Base-by-base conservation (phyloP, 2,329 filamentous ascomycete genomes). In the Elsinoe australis region DNA sequence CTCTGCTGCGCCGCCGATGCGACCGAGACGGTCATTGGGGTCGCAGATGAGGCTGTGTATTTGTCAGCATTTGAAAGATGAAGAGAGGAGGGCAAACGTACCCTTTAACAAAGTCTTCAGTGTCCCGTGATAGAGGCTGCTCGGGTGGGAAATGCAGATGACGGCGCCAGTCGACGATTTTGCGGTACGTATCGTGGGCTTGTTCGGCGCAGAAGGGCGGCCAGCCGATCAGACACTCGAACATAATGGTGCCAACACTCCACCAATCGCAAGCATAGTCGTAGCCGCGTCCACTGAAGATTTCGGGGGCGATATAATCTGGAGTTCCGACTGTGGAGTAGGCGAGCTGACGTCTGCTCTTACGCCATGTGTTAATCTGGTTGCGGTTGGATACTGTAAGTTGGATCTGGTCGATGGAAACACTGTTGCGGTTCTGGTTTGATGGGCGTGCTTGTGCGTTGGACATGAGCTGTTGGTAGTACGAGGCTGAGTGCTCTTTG, bases 161-260 rank as follows among this genome's bases (percentile, higher is more conserved):
- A 62, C 94, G 84, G 49, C 87, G 82, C 92, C 92, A 98, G 71
- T 95, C 95, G 59, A 98, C 88, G 66, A 98, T 98, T 77, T 98
- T 98, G 57, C 90, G 84, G 70, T 98, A 98, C 1, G 92, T 96
- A 66, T 96, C 92, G 63, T 94, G 90, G 52, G 88, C 86, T 64
- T 96, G 90, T 66, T 98, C 92, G 15, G 92, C 90, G 66, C 92
- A 98, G 78, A 98, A 98, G 22, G 92, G 92, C 49, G 92, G 92
- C 92, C 92, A 98, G 59, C 92, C 92, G 53, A 98, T 88, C 57
- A 98, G 75, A 67, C 92, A 98, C 69, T 98, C 92, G 61, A 96
- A 98, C 92, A 98, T 96, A 70, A 98, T 98, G 35, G 92, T 95
- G 47, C 92, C 92, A 42, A 98, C 78, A 17, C 87, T 94, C 92